Conservation (phyloP, 192 early-diverging fungal genomes). For the Coemansia erecta region DNA sequence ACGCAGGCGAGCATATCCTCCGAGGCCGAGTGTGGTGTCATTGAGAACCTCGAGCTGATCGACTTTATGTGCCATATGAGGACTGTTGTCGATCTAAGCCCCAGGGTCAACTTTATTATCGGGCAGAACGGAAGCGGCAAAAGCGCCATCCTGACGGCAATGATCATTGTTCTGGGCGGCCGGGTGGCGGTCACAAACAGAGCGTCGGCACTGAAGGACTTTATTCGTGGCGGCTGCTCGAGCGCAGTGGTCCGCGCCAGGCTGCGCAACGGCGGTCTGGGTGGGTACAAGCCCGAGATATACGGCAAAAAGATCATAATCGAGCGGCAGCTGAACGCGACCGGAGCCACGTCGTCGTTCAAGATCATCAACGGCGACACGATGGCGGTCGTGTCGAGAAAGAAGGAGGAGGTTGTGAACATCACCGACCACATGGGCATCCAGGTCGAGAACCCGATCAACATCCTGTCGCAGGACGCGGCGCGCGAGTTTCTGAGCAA, state of each 20-base stretch:
- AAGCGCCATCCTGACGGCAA: constrained; percentile 88
- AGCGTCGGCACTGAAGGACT: constrained; percentile 66
- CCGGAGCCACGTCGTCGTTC: constrained; percentile 56
- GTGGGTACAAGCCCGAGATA: constrained; percentile 75
- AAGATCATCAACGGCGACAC: constrained; percentile 69
- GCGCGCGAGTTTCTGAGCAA: constrained; percentile 86
- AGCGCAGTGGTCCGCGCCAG: constrained; percentile 65
- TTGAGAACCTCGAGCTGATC: constrained; percentile 77
- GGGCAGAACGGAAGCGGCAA: constrained; percentile 99
- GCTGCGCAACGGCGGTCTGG: constrained; percentile 79
- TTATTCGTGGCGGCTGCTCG: constrained; percentile 80
- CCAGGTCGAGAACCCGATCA: constrained; percentile 90
- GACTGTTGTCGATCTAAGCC: constrained; percentile 72
- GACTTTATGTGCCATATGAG: constrained; percentile 97
- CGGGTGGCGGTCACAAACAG: constrained; percentile 87
- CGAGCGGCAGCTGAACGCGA: constrained; percentile 72
- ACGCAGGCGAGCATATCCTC: neutral
- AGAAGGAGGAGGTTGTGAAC: constrained; percentile 75
- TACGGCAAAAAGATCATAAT: constrained; percentile 83
- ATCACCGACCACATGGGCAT: constrained; percentile 90
- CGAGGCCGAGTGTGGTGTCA: constrained; percentile 64
- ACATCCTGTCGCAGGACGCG: constrained; percentile 89
- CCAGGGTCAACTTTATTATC: constrained; percentile 94
- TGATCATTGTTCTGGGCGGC: constrained; percentile 90
- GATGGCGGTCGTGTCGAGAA: constrained; percentile 68